Conservation (phyloP, 1,139 yeast species). For the Geotrichum klebahnii region DNA sequence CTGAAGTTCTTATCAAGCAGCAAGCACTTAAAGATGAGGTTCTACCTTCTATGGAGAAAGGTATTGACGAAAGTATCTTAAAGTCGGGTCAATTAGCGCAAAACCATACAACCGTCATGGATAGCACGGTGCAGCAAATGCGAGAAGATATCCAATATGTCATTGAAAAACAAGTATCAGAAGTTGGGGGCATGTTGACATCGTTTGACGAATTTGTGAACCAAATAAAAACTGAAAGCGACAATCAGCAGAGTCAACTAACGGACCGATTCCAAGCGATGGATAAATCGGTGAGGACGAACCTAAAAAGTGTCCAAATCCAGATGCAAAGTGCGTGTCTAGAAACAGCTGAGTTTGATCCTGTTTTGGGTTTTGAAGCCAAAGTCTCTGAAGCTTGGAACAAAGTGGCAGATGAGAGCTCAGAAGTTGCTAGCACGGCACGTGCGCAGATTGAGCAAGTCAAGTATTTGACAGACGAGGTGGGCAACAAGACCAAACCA, state of each 20-base stretch:
- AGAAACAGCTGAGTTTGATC: background rate
- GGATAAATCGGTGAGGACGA: background rate
- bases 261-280: background rate
- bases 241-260: background rate
- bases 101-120: background rate
- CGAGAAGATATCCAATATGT: conserved; percentile 3
- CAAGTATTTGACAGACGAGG: conserved; percentile 1
- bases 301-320: background rate
- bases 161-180: conserved; percentile 1
- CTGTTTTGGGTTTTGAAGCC: background rate
- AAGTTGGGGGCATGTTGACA: conserved; percentile 2
- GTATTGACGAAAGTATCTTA: background rate
- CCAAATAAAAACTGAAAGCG: background rate
- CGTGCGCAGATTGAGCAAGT: background rate
- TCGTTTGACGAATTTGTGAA: background rate
- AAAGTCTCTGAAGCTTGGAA: background rate
- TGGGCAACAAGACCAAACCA: background rate
- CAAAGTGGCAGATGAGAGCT: background rate
- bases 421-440: background rate
- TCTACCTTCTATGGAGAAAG: background rate
- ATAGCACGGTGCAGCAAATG: background rate
- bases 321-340: background rate
- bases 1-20: background rate
- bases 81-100: background rate
- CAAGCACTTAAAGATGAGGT: background rate